These are phyloP conservation scores for Phoenix dactylifera DNA, from an alignment of 176 grass and related monocot species.

Conservation along the genomic window DNA sequence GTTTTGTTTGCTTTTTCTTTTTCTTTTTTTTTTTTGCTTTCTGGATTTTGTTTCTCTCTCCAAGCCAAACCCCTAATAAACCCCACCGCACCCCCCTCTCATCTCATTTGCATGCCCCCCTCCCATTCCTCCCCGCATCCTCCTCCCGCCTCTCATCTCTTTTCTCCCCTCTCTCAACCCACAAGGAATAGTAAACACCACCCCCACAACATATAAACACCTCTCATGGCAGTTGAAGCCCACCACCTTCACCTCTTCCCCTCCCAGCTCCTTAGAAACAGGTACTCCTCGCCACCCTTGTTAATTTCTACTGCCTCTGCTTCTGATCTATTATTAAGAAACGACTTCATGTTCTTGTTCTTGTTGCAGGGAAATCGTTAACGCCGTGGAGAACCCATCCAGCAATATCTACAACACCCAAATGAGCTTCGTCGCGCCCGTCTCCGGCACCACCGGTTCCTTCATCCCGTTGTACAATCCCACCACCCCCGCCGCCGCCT, in stretches of 20 bases:
- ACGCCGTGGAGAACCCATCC: constrained; percentile 1
- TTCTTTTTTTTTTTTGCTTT: no score
- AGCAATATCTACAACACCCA: neutral
- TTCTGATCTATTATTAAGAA: no score
- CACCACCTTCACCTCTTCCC: constrained; percentile 27
- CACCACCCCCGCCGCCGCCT: constrained; percentile 8
- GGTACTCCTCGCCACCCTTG: neutral
- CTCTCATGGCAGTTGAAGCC: constrained; percentile 52
- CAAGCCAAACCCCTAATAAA: constrained; percentile 14
- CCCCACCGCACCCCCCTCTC: constrained; percentile 1
- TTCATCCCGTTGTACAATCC: constrained; percentile 11
- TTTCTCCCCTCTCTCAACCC: constrained; percentile 14
- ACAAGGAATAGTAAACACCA: constrained; percentile 17
- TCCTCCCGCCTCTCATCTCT: neutral
- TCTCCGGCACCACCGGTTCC: neutral
- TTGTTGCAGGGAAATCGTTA: neutral
- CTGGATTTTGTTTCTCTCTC: neutral
- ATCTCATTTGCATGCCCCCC: neutral
- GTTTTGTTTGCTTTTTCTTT: no score
- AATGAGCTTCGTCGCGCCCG: neutral
- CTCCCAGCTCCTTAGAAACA: constrained; percentile 14
- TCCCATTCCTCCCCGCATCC: neutral
- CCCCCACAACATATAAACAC: constrained; percentile 1
- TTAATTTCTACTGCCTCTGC: no score
- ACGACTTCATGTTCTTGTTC: neutral